A percentile compares a stretch with the other conserved stretches of the same genome.
phyloP scores from a whole-genome alignment of 2,329 filamentous ascomycete species.

The Sclerotiophoma versabilis region DNA sequence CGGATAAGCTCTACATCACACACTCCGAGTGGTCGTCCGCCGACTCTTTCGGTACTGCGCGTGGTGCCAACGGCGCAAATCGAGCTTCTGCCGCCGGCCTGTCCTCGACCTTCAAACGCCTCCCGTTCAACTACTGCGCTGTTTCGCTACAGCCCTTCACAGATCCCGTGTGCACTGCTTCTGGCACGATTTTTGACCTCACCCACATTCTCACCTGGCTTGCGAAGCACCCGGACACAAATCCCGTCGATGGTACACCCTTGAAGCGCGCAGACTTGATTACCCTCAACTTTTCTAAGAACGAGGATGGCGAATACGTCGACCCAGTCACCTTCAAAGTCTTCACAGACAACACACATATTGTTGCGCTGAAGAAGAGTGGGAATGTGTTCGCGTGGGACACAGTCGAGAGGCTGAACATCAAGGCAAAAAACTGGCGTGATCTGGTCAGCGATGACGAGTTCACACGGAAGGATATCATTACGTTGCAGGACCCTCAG shows the following conservation, averaged over 20 bases:
- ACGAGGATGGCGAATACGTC: constrained; percentile 88
- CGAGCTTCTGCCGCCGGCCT: constrained; percentile 59
- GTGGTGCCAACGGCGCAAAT: constrained; percentile 69
- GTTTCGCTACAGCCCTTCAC: constrained; percentile 94
- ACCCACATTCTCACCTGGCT: constrained; percentile 95
- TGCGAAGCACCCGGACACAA: constrained; percentile 90
- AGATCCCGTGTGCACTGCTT: constrained; percentile 87
- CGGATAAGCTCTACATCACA: constrained; percentile 71
- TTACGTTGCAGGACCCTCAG: constrained; percentile 94
- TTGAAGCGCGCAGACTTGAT: constrained; percentile 84
- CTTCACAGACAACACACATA: constrained; percentile 97
- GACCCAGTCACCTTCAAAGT: constrained; percentile 98
- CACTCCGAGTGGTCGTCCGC: constrained; percentile 97
- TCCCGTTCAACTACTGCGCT: constrained; percentile 98
- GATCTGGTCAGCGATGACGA: constrained; percentile 88
- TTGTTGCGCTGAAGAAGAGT: constrained; percentile 83
- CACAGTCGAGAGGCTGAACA: constrained; percentile 91
- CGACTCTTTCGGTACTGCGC: constrained; percentile 85
- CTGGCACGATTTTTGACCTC: constrained; percentile 92
- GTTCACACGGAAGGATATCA: constrained; percentile 89
- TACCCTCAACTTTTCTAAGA: constrained; percentile 89
- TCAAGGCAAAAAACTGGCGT: constrained; percentile 95
- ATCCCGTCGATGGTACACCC: constrained; percentile 83
- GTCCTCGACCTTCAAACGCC: constrained; percentile 75
- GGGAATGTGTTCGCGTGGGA: constrained; percentile 98